Evolutionary conservation across 2,329 filamentous ascomycete species (phyloP).

Genomic region (Sphaceloma murrayae): DNA sequence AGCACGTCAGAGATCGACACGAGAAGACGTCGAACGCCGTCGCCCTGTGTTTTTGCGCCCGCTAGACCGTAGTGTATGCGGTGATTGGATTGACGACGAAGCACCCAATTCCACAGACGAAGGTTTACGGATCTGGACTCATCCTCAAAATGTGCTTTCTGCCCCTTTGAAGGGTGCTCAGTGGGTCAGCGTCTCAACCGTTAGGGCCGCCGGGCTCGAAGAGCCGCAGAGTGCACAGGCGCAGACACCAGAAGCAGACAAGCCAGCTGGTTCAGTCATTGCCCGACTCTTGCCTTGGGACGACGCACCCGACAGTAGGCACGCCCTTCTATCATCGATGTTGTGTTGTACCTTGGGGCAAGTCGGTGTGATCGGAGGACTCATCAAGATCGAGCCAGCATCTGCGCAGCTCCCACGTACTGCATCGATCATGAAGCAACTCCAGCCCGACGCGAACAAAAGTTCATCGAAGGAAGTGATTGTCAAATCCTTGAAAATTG

Average conservation of each 20-base stretch:
- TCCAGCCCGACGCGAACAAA: constrained; percentile 16
- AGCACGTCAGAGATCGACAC: constrained; percentile 47
- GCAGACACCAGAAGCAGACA: constrained; percentile 51
- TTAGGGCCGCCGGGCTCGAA: constrained; percentile 70
- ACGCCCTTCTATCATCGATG: constrained; percentile 66
- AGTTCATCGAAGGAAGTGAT: constrained; percentile 32
- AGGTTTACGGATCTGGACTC: constrained; percentile 71
- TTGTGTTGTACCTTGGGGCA: constrained; percentile 66
- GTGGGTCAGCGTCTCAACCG: constrained; percentile 75
- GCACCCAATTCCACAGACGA: constrained; percentile 43
- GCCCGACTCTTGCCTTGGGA: constrained; percentile 71
- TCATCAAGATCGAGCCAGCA: constrained; percentile 79
- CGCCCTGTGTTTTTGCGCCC: constrained; percentile 67
- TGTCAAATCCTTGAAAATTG: constrained; percentile 64
- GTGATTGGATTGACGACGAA: constrained; percentile 60
- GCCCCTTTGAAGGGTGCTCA: constrained; percentile 65
- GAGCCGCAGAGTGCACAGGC: constrained; percentile 62
- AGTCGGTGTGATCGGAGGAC: constrained; percentile 67
- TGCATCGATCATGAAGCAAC: constrained; percentile 37
- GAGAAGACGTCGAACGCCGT: constrained; percentile 57
- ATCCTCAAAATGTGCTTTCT: constrained; percentile 62
- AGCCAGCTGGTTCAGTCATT: constrained; percentile 57
- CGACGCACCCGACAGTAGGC: constrained; percentile 72
- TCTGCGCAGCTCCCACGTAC: constrained; percentile 59
- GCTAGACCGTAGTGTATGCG: constrained; percentile 59